A percentile compares a stretch with the other conserved stretches of the same genome.
Evolutionary conservation across 805 yeast genomes (phyloP).

Genomic region (Tetrapisispora namnaoensis): DNA sequence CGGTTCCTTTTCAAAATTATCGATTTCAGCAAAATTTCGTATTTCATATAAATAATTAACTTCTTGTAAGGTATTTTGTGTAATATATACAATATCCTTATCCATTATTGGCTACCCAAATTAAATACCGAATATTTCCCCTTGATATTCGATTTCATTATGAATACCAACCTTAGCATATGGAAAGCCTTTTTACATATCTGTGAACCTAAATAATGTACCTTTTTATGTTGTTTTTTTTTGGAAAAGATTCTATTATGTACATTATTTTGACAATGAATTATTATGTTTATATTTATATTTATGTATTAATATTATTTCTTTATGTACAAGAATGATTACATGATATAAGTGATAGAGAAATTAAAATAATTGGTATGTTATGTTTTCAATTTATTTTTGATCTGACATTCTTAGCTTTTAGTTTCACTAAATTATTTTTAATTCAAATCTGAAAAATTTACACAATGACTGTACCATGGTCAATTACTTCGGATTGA

Average conservation of each 20-base stretch:
- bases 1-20: conserved; percentile 3
- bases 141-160: background rate
- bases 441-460: background rate
- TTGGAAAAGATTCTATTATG: no score
- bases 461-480: conserved; percentile 37
- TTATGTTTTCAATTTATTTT: background rate
- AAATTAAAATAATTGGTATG: background rate
- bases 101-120: background rate
- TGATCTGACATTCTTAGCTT: background rate
- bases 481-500: conserved; percentile 44
- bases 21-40: background rate
- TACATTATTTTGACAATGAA: background rate
- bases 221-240: no score
- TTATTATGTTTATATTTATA: background rate
- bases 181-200: no score
- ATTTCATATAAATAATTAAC: conserved; percentile 8
- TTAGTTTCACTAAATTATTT: no score
- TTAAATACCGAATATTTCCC: background rate
- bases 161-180: background rate
- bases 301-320: background rate
- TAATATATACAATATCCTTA: background rate
- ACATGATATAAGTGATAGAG: background rate
- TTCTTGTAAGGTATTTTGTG: conserved; percentile 6
- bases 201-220: no score
- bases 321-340: conserved; percentile 2